Conservation (phyloP, 1,139 yeast species). For the Scheffersomyces cryptocercus region DNA sequence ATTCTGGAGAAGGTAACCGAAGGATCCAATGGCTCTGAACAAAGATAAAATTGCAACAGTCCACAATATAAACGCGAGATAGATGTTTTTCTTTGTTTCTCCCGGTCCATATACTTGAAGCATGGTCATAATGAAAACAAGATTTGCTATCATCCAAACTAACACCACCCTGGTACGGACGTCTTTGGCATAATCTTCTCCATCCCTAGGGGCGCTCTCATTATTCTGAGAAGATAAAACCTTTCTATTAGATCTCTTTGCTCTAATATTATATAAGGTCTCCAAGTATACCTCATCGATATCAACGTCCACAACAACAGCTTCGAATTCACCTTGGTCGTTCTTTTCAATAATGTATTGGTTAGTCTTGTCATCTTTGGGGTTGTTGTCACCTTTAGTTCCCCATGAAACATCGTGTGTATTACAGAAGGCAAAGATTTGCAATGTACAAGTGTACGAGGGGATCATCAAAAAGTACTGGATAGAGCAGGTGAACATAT, state of each 20-base stretch:
- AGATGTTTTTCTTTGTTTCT: conserved; percentile 59
- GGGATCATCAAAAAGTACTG: conserved; percentile 89
- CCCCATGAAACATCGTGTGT: conserved; percentile 98
- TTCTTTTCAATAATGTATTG: conserved; percentile 50
- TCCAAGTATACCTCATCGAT: conserved; percentile 86
- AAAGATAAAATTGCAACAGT: conserved; percentile 81
- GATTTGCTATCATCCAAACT: conserved; percentile 82
- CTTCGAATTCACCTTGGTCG: conserved; percentile 71
- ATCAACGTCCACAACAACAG: conserved; percentile 87
- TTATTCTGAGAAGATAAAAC: conserved; percentile 46
- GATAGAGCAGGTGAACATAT: conserved; percentile 75
- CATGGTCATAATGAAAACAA: conserved; percentile 80
- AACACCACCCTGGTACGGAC: conserved; percentile 93
- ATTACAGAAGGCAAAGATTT: conserved; percentile 91
- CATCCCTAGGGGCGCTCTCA: conserved; percentile 36
- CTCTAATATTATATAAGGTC: conserved; percentile 70
- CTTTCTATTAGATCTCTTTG: conserved; percentile 64
- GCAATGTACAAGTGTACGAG: conserved; percentile 87
- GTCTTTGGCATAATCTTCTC: conserved; percentile 91
- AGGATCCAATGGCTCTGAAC: conserved; percentile 77
- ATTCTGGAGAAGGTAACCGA: conserved; percentile 56
- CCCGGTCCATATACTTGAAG: conserved; percentile 76
- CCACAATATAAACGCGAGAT: conserved; percentile 85
- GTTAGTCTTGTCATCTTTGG: conserved; percentile 50
- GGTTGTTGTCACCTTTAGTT: conserved; percentile 87